Evolutionary conservation across 768 basidiomycete species (phyloP), one percentile per base, ranked within the genome.

Genomic region (Sporobolomyces pararoseus): DNA sequence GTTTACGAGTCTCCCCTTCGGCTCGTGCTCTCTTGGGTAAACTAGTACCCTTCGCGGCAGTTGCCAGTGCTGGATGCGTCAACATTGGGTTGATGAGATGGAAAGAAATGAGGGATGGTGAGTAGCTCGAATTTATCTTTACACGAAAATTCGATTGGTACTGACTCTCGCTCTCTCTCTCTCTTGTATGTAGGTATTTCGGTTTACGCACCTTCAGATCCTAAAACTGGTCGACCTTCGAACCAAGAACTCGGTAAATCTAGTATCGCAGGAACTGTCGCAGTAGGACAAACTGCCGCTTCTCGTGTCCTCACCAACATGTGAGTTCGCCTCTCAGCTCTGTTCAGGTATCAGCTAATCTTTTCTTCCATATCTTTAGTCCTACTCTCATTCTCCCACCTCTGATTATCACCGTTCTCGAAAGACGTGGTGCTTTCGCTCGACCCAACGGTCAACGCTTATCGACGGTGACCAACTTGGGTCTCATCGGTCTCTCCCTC

Each of bases 71-170:
- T 21, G 81, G 81, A 17, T 77, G 80, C 50, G 81, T 82, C 65
- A 81, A 81, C 77, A 80, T 76, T 65, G 78, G 77, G 19, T 25
- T 66, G 21, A 71, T 75, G 68, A 46, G 74, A 29, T 74, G 80
- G 81, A 82, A 82, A 66, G 81, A 82, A 73, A 81, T 82, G 76
- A 71, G 79, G 17, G 81, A 82, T 37, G 81, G 81, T 44, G 72
- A 78, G 51, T 71, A 76, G 34, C 74, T 78, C 16, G 31, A 9
- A 9, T 42, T 16, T 59, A 19, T 51, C 32, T 35, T 44, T 13
- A 4, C 14, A 13, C 14, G 23, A 47, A 14, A 14, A 7, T 14
- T 13, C 46, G 46, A 13, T 13, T 14, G 14, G 6, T 12, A 23
- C 46, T 47, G 46, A 47, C 21, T 7, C 13, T 14, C 46, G 10